phyloP scores from a whole-genome alignment of 176 grass and related monocot genomes.

The Lolium perenne region DNA sequence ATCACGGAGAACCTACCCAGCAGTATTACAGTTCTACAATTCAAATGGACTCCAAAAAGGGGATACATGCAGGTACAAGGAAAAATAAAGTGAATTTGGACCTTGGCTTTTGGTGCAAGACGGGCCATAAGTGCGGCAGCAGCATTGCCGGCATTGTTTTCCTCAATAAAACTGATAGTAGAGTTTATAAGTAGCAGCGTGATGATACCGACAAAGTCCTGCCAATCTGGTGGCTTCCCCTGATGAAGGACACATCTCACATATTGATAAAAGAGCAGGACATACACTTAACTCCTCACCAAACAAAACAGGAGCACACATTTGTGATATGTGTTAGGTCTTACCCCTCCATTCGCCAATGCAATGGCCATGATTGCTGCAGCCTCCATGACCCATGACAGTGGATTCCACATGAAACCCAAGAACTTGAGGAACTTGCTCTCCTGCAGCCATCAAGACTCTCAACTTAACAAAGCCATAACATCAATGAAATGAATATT shows the following conservation, averaged over 20 bases:
- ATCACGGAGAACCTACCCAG: constrained; percentile 7
- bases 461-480: not conserved
- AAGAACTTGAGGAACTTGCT: constrained; percentile 26
- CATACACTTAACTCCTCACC: not conserved
- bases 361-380: constrained; percentile 30
- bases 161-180: constrained; percentile 30
- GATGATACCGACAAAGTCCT: constrained; percentile 15
- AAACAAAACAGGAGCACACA: not conserved
- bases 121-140: constrained; percentile 32
- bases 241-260: not conserved
- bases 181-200: constrained; percentile 13
- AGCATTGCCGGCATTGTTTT: constrained; percentile 24
- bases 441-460: not conserved
- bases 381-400: constrained; percentile 34
- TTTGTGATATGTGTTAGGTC: not conserved
- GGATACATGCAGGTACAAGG: not conserved
- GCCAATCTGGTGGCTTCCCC: constrained; percentile 29
- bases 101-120: constrained; percentile 34
- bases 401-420: constrained; percentile 36
- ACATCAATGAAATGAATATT: not conserved
- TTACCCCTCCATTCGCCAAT: constrained; percentile 3
- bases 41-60: not conserved
- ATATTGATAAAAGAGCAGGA: not conserved
- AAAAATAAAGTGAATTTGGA: not conserved
- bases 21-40: not conserved